Percentiles rank a stretch among this genome's conserved stretches.
Conservation (phyloP, 1,284 basidiomycete species). For the Meira nashicola region DNA sequence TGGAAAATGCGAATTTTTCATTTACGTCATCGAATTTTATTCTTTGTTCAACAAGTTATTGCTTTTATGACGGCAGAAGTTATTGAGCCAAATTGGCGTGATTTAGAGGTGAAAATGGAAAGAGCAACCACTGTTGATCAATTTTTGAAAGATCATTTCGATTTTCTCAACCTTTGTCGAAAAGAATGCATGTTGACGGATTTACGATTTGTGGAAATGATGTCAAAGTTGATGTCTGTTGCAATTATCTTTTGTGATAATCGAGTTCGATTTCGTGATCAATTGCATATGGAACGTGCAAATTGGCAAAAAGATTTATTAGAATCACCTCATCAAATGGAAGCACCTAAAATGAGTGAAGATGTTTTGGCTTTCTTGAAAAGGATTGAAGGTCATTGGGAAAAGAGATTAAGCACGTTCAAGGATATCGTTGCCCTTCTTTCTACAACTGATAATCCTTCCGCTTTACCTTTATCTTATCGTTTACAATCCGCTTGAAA, state of each 20-base stretch:
- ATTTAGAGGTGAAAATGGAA: slow-evolving; percentile 40
- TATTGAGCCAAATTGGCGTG: slow-evolving; percentile 48
- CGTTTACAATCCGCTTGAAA: slow-evolving; percentile 31
- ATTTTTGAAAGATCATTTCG: slow-evolving; percentile 50
- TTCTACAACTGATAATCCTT: slow-evolving; percentile 51
- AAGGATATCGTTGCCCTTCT: slow-evolving; percentile 47
- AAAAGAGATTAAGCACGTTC: slow-evolving; percentile 30
- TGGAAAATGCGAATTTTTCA: slow-evolving; percentile 49
- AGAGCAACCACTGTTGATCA: slow-evolving; percentile 48
- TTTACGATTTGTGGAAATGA: slow-evolving; percentile 36
- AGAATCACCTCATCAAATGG: slow-evolving; percentile 15
- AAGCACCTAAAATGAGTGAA: slow-evolving; percentile 9
- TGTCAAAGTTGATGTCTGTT: slow-evolving; percentile 36
- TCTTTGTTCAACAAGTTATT: slow-evolving; percentile 48
- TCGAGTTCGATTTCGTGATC: slow-evolving; percentile 32
- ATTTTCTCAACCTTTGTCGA: slow-evolving; percentile 46
- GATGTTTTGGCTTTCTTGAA: slow-evolving; percentile 22
- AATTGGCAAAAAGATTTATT: neutral
- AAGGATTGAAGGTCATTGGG: slow-evolving; percentile 40
- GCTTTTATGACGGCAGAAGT: slow-evolving; percentile 49
- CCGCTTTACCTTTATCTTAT: slow-evolving; percentile 46
- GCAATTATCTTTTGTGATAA: slow-evolving; percentile 43
- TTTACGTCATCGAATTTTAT: slow-evolving; percentile 47
- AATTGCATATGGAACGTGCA: slow-evolving; percentile 19
- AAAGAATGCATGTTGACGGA: slow-evolving; percentile 52